Conservation (phyloP, 345 rosid species). For the Abelmoschus esculentus region DNA sequence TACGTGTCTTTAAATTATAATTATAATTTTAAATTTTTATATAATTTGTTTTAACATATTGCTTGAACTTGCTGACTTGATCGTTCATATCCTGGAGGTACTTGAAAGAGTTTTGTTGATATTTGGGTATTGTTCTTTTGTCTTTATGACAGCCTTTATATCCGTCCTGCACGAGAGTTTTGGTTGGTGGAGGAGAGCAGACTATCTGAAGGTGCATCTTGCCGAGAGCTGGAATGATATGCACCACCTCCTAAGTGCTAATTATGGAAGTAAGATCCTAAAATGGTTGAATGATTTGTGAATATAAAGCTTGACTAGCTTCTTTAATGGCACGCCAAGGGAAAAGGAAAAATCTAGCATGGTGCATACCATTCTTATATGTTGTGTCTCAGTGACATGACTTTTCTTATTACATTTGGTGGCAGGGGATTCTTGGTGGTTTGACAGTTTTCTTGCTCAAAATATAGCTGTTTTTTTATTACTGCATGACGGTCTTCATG, state of each 20-base stretch:
- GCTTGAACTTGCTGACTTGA: neutral
- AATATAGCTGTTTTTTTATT: conserved; percentile 70
- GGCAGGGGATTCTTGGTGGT: conserved; percentile 93
- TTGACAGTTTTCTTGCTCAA: conserved; percentile 85
- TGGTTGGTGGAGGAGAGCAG: conserved; percentile 99
- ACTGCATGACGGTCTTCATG: conserved; percentile 81
- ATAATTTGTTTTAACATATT: neutral
- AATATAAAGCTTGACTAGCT: neutral
- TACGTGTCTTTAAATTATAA: too few relatives aligned
- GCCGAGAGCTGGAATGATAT: conserved; percentile 99
- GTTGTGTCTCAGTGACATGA: neutral
- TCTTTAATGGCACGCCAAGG: neutral
- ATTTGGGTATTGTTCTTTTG: neutral
- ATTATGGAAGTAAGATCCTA: conserved; percentile 81
- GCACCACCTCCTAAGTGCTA: conserved; percentile 98
- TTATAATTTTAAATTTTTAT: too few relatives aligned
- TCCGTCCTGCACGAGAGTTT: conserved; percentile 95
- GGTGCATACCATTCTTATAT: neutral
- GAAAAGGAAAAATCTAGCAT: neutral
- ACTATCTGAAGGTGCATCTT: conserved; percentile 90
- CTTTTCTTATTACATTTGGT: conserved; percentile 15
- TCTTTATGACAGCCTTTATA: conserved; percentile 63
- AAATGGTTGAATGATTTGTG: neutral
- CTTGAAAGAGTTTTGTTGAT: conserved; percentile 2
- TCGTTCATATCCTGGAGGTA: neutral